Percentiles rank a stretch among this genome's conserved stretches.
Conservation (phyloP, 768 basidiomycete species). For the Favolaschia claudopus region DNA sequence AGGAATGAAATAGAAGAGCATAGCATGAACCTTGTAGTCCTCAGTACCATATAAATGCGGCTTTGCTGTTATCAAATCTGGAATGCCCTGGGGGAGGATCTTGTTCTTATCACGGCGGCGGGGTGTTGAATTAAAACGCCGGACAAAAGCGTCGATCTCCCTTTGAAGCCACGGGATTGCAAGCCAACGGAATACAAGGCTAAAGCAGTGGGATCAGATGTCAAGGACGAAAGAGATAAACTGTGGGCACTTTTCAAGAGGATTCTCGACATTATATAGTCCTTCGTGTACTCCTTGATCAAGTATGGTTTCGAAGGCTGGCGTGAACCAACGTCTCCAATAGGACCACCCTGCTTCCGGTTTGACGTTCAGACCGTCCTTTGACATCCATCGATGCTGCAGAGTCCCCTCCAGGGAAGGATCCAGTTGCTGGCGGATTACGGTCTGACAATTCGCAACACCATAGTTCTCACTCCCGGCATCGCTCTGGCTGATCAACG, state of each 20-base stretch:
- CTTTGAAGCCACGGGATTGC: conserved; percentile 49
- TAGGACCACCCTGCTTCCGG: conserved; percentile 50
- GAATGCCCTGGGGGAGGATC: conserved; percentile 46
- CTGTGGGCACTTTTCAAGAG: conserved; percentile 33
- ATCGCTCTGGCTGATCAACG: conserved; percentile 53
- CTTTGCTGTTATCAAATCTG: conserved; percentile 38
- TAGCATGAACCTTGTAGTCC: conserved; percentile 44
- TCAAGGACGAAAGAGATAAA: neutral
- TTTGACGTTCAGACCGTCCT: conserved; percentile 50
- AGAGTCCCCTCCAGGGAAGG: conserved; percentile 42
- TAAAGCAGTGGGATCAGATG: conserved; percentile 16
- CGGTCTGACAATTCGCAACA: conserved; percentile 53
- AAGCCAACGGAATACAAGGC: conserved; percentile 49
- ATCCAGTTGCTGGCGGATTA: conserved; percentile 47
- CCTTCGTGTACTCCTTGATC: too few species aligned
- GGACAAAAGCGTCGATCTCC: conserved; percentile 41
- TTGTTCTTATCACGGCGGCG: conserved; percentile 40
- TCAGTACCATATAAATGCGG: conserved; percentile 35
- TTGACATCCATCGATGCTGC: conserved; percentile 48
- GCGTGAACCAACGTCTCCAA: conserved; percentile 35
- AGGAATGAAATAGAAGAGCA: neutral
- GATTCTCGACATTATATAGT: conserved; percentile 34
- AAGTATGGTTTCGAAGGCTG: too few species aligned
- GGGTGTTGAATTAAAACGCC: conserved; percentile 28
- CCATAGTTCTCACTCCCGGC: conserved; percentile 51